phyloP scores from a whole-genome alignment of 2,329 filamentous ascomycete genomes.

The Phialophora verrucosa region DNA sequence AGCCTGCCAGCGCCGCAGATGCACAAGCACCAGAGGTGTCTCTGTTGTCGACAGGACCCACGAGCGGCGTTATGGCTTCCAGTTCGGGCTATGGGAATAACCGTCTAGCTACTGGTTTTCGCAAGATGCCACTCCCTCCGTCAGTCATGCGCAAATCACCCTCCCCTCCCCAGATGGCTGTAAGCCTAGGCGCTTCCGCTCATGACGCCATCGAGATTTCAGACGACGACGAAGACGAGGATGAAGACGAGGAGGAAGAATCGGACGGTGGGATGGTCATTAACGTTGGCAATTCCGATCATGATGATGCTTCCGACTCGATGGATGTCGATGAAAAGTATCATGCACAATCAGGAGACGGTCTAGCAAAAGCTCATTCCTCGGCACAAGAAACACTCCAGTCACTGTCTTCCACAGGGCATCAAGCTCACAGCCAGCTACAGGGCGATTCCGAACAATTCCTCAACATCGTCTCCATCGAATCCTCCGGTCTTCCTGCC shows the following conservation, averaged over 20 bases:
- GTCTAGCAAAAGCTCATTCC: neutral
- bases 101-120: conserved; percentile 36
- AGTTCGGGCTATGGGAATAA: conserved; percentile 34
- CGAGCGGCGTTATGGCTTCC: neutral
- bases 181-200: conserved; percentile 17
- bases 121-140: conserved; percentile 11
- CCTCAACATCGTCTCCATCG: neutral
- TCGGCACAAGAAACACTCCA: conserved; percentile 10
- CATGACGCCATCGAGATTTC: conserved; percentile 40
- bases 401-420: conserved; percentile 12
- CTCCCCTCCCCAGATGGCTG: neutral
- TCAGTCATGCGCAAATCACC: neutral
- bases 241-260: conserved; percentile 38
- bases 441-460: conserved; percentile 22
- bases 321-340: conserved; percentile 23
- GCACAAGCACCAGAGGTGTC: conserved; percentile 3
- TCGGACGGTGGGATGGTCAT: conserved; percentile 49
- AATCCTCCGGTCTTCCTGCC: neutral
- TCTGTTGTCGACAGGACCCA: neutral
- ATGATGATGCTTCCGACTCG: conserved; percentile 27
- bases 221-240: conserved; percentile 36
- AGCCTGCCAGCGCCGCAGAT: neutral
- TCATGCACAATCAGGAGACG: neutral
- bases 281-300: conserved; percentile 44
- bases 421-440: conserved; percentile 24